These are phyloP conservation scores for Stephania japonica DNA, from an alignment of 164 flowering plant genomes.

Conservation along the genomic window DNA sequence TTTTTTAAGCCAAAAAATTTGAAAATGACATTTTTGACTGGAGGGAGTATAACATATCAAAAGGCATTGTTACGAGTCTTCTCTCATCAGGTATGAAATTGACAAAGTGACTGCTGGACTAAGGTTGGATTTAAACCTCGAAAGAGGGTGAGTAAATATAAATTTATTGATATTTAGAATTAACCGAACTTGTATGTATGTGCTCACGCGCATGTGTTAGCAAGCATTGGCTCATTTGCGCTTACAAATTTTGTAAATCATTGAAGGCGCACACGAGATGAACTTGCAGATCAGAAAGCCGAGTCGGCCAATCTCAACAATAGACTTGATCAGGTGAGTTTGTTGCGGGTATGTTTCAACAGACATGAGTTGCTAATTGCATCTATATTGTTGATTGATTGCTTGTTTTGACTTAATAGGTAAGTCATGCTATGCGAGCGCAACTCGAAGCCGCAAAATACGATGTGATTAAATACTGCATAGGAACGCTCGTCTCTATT, in stretches of 20 bases:
- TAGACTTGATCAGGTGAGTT: conserved; percentile 54
- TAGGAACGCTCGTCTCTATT: conserved; percentile 60
- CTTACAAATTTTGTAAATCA: background rate
- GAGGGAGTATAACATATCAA: too few species aligned
- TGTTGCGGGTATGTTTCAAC: too few species aligned
- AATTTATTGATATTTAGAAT: too few species aligned
- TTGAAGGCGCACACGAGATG: conserved; percentile 56
- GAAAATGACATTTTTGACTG: too few species aligned
- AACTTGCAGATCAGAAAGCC: conserved; percentile 49
- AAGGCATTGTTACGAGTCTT: background rate
- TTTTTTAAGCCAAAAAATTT: too few species aligned
- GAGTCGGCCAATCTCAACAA: conserved; percentile 51
- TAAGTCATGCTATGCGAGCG: conserved; percentile 56
- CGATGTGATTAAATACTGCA: conserved; percentile 67
- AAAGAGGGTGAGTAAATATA: conserved; percentile 43
- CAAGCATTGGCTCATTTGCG: too few species aligned
- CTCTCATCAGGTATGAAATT: conserved; percentile 47
- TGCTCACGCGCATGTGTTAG: too few species aligned
- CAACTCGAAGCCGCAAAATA: conserved; percentile 62
- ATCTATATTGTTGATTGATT: background rate
- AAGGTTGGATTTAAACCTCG: conserved; percentile 63
- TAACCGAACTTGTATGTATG: too few species aligned
- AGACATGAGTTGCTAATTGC: background rate
- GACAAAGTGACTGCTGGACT: conserved; percentile 70
- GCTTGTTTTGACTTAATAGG: conserved; percentile 28